Percentiles rank a stretch among this genome's conserved stretches.
These are phyloP conservation scores for Populus hybrid DNA, from an alignment of 441 rosid genomes.

Conservation along the genomic window DNA sequence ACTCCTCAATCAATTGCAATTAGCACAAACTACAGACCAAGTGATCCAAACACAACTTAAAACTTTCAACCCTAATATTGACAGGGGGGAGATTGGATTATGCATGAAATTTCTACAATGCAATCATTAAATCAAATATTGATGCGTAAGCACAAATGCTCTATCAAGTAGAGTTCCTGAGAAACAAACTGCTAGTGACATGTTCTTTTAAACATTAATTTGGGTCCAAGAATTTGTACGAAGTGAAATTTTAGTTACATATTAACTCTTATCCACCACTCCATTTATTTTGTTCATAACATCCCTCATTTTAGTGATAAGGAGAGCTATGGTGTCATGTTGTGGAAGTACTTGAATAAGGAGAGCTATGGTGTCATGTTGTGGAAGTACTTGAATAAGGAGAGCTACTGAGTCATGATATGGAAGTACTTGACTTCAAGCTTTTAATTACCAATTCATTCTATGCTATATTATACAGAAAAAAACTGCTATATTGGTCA, in stretches of 20 bases:
- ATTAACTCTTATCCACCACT: not conserved
- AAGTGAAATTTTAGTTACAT: not conserved
- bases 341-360: too few species aligned
- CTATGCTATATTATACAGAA: not conserved
- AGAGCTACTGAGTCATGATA: not conserved
- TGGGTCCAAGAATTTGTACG: not conserved
- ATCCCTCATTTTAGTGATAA: not conserved
- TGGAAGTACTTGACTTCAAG: not conserved
- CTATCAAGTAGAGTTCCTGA: not conserved
- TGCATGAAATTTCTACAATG: not conserved
- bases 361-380: not conserved
- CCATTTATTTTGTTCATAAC: not conserved
- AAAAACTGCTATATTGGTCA: not conserved
- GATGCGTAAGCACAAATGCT: not conserved
- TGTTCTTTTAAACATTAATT: not conserved
- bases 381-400: not conserved
- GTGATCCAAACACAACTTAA: not conserved
- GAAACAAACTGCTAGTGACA: not conserved
- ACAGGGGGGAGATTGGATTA: not conserved
- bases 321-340: too few species aligned
- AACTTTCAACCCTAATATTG: not conserved
- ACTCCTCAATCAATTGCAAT: not conserved
- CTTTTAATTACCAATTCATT: slow-evolving; percentile 1
- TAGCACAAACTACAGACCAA: too few species aligned
- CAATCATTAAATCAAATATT: not conserved